phyloP scores from a whole-genome alignment of 345 rosid genomes.

The Moricandia moricandioides region DNA sequence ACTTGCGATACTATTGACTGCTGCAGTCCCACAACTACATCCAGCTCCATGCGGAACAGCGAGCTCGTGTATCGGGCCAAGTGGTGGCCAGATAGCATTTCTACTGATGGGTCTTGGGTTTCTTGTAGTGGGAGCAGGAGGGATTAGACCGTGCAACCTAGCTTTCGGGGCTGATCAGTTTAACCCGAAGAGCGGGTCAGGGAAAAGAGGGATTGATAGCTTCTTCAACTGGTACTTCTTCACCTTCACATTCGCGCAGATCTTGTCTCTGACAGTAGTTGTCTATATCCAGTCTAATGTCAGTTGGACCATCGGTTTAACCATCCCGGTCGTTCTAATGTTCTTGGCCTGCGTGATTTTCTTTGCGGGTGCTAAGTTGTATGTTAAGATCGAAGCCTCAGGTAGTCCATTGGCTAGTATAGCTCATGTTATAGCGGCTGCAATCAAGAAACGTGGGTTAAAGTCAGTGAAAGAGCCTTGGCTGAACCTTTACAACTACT shows the following conservation, averaged over 20 bases:
- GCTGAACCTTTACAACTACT: constrained; percentile 38
- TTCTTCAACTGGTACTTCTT: constrained; percentile 88
- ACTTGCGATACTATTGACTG: constrained; percentile 54
- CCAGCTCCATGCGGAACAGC: constrained; percentile 45
- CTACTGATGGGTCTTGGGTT: constrained; percentile 53
- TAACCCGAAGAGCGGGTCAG: constrained; percentile 61
- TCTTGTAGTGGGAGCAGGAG: constrained; percentile 68
- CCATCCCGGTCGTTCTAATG: constrained; percentile 65
- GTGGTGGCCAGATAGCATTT: constrained; percentile 58
- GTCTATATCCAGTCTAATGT: constrained; percentile 71
- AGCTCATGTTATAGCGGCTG: constrained; percentile 47
- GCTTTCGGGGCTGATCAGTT: constrained; percentile 85
- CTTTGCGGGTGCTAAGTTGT: constrained; percentile 60
- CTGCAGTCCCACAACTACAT: constrained; percentile 55
- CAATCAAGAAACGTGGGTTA: constrained; percentile 52
- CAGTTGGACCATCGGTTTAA: constrained; percentile 77
- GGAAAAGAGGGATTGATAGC: constrained; percentile 67
- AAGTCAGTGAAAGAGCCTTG: constrained; percentile 43
- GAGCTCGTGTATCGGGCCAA: constrained; percentile 48
- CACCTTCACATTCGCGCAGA: constrained; percentile 72
- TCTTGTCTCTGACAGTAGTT: constrained; percentile 64
- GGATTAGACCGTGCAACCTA: constrained; percentile 72
- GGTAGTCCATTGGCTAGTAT: constrained; percentile 74
- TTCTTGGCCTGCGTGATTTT: constrained; percentile 51
- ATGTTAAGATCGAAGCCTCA: constrained; percentile 62